Evolutionary conservation across 1,139 yeast genomes (phyloP), one percentile per base, ranked within the genome.

Genomic region (Kodamaea sp.): DNA sequence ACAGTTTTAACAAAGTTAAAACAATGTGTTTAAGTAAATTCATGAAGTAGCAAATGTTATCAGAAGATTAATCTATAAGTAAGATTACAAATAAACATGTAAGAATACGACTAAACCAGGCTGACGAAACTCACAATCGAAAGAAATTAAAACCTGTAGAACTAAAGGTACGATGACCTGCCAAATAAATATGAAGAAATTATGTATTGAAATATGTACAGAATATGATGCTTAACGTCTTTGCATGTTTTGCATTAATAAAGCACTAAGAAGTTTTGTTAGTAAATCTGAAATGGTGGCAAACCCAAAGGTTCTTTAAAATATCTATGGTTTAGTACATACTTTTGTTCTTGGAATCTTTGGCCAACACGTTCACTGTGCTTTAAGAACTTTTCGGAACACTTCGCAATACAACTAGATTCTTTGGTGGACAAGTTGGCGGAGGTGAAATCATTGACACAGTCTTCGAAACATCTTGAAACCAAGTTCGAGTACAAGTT

Each of bases 361-460:
- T 87, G 95, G 36, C 98, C 98, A 42, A 94, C 96, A 65, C 98
- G 84, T 73, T 92, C 98, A 65, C 94, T 83, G 75, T 92, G 97
- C 67, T 92, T 92, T 73, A 94, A 79, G 78, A 94, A 94, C 75
- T 92, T 92, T 67, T 92, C 97, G 32, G 96, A 84, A 65, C 99
- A 92, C 69, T 85, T 85, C 74, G 80, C 74, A 51, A 92, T 79
- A 70, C 99, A 92, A 27, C 80, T 58, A 49, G 80, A 81, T 67
- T 92, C 98, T 73, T 85, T 88, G 57, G 79, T 65, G 44, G 95
- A 83, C 62, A 92, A 78, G 59, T 81, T 80, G 60, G 85, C 83
- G 35, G 97, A 88, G 43, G 98, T 92, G 79, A 92, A 90, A 64
- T 92, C 98, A 63, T 90, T 90, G 62, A 92, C 96, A 72, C 98